These are phyloP conservation scores for Backusella circina DNA, from an alignment of 192 early-diverging fungal species.

Conservation along the genomic window DNA sequence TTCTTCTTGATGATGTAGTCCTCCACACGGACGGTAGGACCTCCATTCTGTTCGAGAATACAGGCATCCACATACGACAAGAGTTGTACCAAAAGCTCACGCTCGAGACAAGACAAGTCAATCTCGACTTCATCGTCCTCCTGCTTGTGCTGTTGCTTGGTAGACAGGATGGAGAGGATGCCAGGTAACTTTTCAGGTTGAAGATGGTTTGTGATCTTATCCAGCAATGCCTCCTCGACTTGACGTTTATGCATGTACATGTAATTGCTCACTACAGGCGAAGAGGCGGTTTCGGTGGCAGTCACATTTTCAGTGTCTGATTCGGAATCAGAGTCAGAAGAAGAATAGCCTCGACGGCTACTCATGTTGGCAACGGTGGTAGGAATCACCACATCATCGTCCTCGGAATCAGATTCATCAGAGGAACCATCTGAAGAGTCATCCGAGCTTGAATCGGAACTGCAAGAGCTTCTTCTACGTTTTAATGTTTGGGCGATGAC, in stretches of 20 bases:
- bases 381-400: conserved; percentile 2
- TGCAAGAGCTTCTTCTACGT: conserved; percentile 18
- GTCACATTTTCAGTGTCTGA: conserved; percentile 11
- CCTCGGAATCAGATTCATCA: background rate
- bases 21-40: conserved; percentile 14
- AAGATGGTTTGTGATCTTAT: conserved; percentile 29
- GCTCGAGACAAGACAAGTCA: conserved; percentile 30
- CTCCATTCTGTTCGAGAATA: conserved; percentile 31
- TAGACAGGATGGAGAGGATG: conserved; percentile 26
- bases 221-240: conserved; percentile 28
- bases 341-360: conserved; percentile 3
- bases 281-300: background rate
- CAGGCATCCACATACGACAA: conserved; percentile 36
- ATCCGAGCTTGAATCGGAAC: background rate
- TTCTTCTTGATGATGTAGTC: conserved; percentile 16
- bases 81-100: conserved; percentile 26
- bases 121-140: conserved; percentile 31
- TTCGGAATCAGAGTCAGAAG: conserved; percentile 18
- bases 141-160: conserved; percentile 15
- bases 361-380: conserved; percentile 10
- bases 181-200: conserved; percentile 30
- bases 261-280: conserved; percentile 9
- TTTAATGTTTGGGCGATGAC: background rate
- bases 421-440: background rate
- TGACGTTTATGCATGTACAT: conserved; percentile 30